Conservation (phyloP, 306 rosid genomes). For the Alnus glutinosa region DNA sequence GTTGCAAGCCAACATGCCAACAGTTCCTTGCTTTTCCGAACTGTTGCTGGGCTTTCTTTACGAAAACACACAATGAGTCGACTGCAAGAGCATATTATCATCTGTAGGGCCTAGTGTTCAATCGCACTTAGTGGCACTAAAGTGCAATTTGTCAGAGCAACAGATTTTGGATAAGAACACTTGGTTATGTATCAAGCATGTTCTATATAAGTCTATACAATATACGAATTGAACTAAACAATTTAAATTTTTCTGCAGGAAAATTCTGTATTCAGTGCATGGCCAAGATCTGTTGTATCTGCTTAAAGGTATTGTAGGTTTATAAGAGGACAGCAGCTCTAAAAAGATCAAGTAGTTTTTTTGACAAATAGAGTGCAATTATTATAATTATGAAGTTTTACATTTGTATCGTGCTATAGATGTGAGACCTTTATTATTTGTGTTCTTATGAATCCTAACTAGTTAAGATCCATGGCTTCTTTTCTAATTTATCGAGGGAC, state of each 20-base stretch:
- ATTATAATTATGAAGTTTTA: neutral
- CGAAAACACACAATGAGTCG: neutral
- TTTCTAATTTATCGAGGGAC: no score
- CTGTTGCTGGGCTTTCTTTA: neutral
- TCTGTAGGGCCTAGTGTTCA: neutral
- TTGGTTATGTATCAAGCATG: no score
- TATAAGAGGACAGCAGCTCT: neutral
- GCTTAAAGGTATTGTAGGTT: neutral
- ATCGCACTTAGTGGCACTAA: neutral
- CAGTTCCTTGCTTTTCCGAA: no score
- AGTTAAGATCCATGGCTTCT: no score
- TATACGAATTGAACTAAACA: no score
- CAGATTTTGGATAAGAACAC: no score
- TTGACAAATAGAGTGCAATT: neutral
- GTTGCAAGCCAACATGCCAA: no score
- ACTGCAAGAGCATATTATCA: neutral
- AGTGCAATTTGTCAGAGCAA: neutral
- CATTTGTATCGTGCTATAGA: neutral
- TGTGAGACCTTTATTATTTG: neutral
- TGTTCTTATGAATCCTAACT: neutral
- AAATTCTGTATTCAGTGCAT: neutral
- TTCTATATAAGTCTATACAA: no score
- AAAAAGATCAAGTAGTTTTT: neutral
- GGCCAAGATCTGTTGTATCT: neutral
- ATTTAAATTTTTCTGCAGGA: neutral